phyloP scores from a whole-genome alignment of 768 basidiomycete species.

The Lactarius hengduanensis region DNA sequence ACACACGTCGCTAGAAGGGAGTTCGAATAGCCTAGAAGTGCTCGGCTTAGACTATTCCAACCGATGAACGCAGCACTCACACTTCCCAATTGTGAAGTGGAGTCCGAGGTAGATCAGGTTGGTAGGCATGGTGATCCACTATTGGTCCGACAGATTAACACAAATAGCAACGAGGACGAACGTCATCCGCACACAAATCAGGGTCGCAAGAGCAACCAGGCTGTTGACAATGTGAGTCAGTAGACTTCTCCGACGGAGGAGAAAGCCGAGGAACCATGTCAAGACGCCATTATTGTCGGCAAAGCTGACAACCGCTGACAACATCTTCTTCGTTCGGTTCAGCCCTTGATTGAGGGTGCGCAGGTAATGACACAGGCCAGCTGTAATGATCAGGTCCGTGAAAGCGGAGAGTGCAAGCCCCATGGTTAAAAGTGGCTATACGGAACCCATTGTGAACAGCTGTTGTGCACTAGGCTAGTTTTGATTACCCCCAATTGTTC shows the following conservation, averaged over 20 bases:
- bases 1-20: constrained; percentile 23
- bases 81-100: constrained; percentile 25
- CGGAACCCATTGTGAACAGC: neutral
- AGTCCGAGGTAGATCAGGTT: constrained; percentile 19
- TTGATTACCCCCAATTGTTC: constrained; percentile 7
- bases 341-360: constrained; percentile 19
- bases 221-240: constrained; percentile 6
- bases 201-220: constrained; percentile 14
- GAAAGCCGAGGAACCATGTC: constrained; percentile 15
- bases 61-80: neutral
- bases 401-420: constrained; percentile 17
- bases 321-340: constrained; percentile 15
- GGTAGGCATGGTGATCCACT: constrained; percentile 20
- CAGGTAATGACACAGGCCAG: constrained; percentile 23
- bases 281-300: constrained; percentile 21
- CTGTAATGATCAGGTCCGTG: constrained; percentile 21
- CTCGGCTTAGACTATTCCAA: neutral
- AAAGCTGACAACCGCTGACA: constrained; percentile 19
- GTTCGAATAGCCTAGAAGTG: constrained; percentile 21
- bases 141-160: neutral
- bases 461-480: neutral
- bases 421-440: constrained; percentile 14
- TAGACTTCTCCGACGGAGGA: neutral
- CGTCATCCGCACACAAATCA: constrained; percentile 10
- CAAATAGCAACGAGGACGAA: neutral